Evolutionary conservation across 768 basidiomycete species (phyloP).

Genomic region (Pleurotus citrinopileatus): DNA sequence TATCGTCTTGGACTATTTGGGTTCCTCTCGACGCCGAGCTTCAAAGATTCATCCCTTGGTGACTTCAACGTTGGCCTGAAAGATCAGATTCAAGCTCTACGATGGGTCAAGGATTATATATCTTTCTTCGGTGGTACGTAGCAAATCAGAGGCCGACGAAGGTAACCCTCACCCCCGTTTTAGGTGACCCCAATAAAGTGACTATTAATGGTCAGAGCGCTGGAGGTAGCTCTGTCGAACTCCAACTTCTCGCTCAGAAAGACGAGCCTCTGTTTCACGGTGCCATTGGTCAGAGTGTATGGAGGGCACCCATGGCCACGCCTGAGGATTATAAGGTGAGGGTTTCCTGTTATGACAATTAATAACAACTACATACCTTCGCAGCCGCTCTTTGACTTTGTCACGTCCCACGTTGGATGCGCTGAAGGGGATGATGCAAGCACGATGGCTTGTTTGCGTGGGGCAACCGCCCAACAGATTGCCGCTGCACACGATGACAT

Average conservation of each 20-base stretch:
- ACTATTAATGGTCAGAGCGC: conserved; percentile 53
- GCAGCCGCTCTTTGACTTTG: conserved; percentile 56
- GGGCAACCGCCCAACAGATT: conserved; percentile 46
- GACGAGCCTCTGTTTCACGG: conserved; percentile 41
- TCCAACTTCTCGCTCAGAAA: conserved; percentile 50
- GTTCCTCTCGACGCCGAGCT: conserved; percentile 54
- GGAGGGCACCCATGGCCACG: conserved; percentile 44
- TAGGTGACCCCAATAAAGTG: conserved; percentile 48
- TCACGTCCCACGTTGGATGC: conserved; percentile 50
- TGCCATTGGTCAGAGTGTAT: conserved; percentile 65
- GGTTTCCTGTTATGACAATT: not conserved
- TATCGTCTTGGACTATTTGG: conserved; percentile 64
- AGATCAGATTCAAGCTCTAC: conserved; percentile 62
- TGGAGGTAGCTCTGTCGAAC: conserved; percentile 45
- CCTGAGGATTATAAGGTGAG: conserved; percentile 53
- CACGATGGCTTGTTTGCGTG: conserved; percentile 46
- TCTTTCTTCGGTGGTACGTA: conserved; percentile 49
- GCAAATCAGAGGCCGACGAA: not conserved
- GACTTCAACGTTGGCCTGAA: conserved; percentile 53
- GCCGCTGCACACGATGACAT: conserved; percentile 46
- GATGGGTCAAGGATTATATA: conserved; percentile 66
- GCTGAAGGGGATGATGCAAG: conserved; percentile 28
- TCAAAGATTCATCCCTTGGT: conserved; percentile 33
- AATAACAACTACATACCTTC: not conserved
- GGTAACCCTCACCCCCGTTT: no score